A percentile compares a stretch with the other conserved stretches of the same genome.
Conservation (phyloP, 352 stramenopile genomes). For the Porosira glacialis region DNA sequence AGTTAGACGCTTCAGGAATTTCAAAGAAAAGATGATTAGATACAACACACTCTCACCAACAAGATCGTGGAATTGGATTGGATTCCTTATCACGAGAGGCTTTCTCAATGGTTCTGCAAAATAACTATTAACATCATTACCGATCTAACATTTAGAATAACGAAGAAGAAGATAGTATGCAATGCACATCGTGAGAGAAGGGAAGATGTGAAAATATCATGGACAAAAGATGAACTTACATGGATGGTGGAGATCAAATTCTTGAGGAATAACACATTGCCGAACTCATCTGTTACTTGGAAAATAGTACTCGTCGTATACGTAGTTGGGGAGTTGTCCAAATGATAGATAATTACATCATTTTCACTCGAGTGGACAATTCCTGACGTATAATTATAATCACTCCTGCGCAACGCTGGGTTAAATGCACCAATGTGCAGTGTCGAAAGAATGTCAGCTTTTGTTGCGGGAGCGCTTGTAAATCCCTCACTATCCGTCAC, state of each 20-base stretch:
- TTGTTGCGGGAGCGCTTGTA: constrained; percentile 42
- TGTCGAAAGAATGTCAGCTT: constrained; percentile 52
- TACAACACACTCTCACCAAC: too few relatives aligned
- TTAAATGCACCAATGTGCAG: constrained; percentile 53
- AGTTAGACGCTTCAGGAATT: too few relatives aligned
- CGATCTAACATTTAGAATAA: too few relatives aligned
- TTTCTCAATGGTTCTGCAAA: constrained; percentile 10
- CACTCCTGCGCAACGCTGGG: constrained; percentile 28
- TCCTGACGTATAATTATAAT: constrained; percentile 27
- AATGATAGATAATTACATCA: constrained; percentile 45
- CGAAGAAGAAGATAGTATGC: too few relatives aligned
- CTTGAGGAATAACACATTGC: constrained; percentile 40
- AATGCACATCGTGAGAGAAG: too few relatives aligned
- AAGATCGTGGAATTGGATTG: constrained; percentile 43
- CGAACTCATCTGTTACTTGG: constrained; percentile 54
- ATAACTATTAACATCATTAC: constrained; percentile 26
- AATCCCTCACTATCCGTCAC: constrained; percentile 48
- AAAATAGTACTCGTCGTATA: constrained; percentile 56
- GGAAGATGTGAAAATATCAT: too few relatives aligned
- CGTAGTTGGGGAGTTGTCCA: constrained; percentile 8
- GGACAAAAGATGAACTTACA: not conserved
- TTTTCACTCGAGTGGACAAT: constrained; percentile 15
- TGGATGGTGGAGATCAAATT: constrained; percentile 31
- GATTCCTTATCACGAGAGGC: constrained; percentile 46
- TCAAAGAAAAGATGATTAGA: too few relatives aligned